phyloP scores from a whole-genome alignment of 257 asterid species.

The Solanum infundibuliforme region DNA sequence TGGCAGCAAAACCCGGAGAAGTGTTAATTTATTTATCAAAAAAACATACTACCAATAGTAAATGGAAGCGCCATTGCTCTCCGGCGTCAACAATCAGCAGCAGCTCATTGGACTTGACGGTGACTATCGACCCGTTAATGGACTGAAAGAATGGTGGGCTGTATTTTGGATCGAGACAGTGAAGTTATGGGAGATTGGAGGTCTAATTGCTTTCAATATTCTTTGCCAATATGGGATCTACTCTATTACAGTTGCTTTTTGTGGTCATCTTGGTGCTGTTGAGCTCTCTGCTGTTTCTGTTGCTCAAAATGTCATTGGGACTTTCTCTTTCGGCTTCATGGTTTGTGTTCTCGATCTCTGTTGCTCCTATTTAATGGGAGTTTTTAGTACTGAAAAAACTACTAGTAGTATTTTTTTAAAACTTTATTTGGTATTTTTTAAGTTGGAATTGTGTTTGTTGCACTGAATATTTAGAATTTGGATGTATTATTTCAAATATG shows the following conservation, averaged over 20 bases:
- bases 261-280: not conserved
- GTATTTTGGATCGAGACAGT: not conserved
- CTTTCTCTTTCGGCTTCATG: constrained; percentile 54
- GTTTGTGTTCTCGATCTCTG: constrained; percentile 12
- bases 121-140: not conserved
- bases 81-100: constrained; percentile 9
- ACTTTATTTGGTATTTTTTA: constrained; percentile 23
- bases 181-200: not conserved
- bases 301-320: not conserved
- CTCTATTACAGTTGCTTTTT: not conserved
- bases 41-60: not conserved
- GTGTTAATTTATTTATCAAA: not conserved
- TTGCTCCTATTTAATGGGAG: too few relatives aligned
- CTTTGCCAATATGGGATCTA: not conserved
- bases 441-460: not conserved
- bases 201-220: not conserved
- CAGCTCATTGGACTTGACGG: not conserved
- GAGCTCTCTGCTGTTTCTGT: not conserved
- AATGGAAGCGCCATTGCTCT: constrained; percentile 45
- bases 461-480: not conserved
- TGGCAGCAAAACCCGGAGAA: not conserved
- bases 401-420: too few relatives aligned
- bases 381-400: not conserved
- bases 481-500: not conserved
- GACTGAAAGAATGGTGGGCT: not conserved